Percentiles rank a stretch among this genome's conserved stretches.
phyloP scores from a whole-genome alignment of 1,284 basidiomycete genomes.

The Ganoderma resinaceum region DNA sequence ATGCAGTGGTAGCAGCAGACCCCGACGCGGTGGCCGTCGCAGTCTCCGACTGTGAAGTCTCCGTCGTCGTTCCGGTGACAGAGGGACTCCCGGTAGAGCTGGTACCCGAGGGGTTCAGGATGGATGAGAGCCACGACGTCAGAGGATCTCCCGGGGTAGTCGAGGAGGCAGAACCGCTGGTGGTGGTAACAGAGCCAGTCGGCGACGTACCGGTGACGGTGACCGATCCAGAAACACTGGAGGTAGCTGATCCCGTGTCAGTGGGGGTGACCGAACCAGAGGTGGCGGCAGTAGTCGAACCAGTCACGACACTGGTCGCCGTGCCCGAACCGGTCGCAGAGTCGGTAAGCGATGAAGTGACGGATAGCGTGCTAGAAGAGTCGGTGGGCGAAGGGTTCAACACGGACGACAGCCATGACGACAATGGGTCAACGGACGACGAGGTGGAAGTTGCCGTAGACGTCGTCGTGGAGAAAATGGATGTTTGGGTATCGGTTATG shows the following conservation, averaged over 20 bases:
- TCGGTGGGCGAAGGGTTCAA: slow-evolving; percentile 9
- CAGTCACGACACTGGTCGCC: background rate
- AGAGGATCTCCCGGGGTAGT: slow-evolving; percentile 2
- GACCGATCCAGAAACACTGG: slow-evolving; percentile 8
- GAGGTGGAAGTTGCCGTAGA: slow-evolving; percentile 14
- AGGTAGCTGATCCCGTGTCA: slow-evolving; percentile 1
- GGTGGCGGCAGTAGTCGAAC: slow-evolving; percentile 1
- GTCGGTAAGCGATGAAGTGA: slow-evolving; percentile 13
- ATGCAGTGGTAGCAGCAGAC: background rate
- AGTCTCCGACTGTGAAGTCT: background rate
- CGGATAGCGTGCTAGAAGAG: background rate
- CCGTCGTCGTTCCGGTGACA: background rate
- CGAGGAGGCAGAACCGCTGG: background rate
- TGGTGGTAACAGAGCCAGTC: background rate
- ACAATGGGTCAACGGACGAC: slow-evolving; percentile 7
- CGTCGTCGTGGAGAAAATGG: slow-evolving; percentile 1
- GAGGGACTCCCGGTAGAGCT: background rate
- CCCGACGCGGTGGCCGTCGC: background rate
- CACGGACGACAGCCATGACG: slow-evolving; percentile 14
- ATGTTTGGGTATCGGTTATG: slow-evolving; percentile 15
- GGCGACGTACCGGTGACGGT: background rate
- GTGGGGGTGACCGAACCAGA: background rate
- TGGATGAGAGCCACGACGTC: slow-evolving; percentile 4
- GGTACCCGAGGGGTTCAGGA: background rate
- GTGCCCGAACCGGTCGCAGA: slow-evolving; percentile 7